phyloP scores from a whole-genome alignment of 2,329 filamentous ascomycete species.

The Fusarium phyllophilum region DNA sequence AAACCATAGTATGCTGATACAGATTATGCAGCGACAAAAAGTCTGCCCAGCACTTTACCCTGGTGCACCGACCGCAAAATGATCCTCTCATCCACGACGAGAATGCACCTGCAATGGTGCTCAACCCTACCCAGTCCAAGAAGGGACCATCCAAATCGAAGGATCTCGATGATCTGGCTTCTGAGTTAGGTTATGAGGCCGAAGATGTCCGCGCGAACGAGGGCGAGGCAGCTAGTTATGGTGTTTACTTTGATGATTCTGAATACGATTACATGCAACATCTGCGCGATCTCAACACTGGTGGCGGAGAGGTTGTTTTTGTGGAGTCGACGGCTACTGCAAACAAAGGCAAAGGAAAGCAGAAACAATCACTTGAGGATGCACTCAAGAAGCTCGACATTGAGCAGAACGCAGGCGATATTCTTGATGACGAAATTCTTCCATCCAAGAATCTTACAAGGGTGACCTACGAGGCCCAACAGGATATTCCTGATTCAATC shows the following conservation, averaged over 20 bases:
- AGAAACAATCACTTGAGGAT: slow-evolving; percentile 84
- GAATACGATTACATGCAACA: slow-evolving; percentile 99
- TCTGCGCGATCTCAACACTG: slow-evolving; percentile 84
- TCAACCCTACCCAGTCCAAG: slow-evolving; percentile 71
- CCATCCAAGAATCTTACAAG: slow-evolving; percentile 82
- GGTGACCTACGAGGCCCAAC: slow-evolving; percentile 88
- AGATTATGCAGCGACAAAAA: slow-evolving; percentile 75
- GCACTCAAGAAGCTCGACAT: slow-evolving; percentile 74
- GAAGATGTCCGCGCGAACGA: slow-evolving; percentile 83
- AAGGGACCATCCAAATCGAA: slow-evolving; percentile 61
- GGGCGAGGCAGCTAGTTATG: slow-evolving; percentile 93
- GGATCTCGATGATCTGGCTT: slow-evolving; percentile 78
- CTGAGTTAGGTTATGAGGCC: slow-evolving; percentile 76
- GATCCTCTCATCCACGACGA: slow-evolving; percentile 96
- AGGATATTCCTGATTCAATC: slow-evolving; percentile 90
- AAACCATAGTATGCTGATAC: slow-evolving; percentile 13
- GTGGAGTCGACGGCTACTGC: slow-evolving; percentile 76
- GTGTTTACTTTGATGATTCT: slow-evolving; percentile 93
- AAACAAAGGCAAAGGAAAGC: slow-evolving; percentile 76
- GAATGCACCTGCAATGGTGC: slow-evolving; percentile 87
- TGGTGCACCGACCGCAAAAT: slow-evolving; percentile 96
- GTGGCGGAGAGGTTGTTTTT: slow-evolving; percentile 81
- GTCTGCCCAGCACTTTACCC: slow-evolving; percentile 88
- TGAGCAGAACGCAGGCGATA: slow-evolving; percentile 62
- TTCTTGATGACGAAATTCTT: slow-evolving; percentile 79